Conservation (phyloP, 805 yeast species). For the Barnettozyma populi region DNA sequence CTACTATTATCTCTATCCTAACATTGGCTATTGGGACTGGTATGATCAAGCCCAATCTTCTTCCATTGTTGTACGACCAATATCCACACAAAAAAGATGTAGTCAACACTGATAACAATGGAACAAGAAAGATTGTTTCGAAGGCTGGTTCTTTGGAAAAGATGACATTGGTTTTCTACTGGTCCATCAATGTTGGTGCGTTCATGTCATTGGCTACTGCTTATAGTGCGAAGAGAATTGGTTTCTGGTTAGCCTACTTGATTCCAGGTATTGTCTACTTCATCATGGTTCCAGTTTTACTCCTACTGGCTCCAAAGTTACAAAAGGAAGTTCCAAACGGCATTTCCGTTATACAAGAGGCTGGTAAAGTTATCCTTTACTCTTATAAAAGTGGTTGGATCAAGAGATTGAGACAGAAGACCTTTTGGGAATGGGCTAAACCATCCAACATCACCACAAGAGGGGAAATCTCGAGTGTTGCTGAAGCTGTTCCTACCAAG, state of each 20-base stretch:
- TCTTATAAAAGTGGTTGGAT: constrained; percentile 38
- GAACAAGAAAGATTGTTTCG: constrained; percentile 63
- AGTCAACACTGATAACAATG: constrained; percentile 49
- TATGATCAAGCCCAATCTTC: constrained; percentile 65
- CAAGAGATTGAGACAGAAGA: constrained; percentile 32
- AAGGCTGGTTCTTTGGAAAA: constrained; percentile 65
- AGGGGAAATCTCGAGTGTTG: constrained; percentile 23
- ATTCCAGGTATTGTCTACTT: constrained; percentile 58
- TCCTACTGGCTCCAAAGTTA: constrained; percentile 23
- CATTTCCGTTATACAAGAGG: constrained; percentile 38
- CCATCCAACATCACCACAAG: constrained; percentile 47
- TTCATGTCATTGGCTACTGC: constrained; percentile 71
- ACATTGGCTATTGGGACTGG: constrained; percentile 74
- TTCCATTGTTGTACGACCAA: constrained; percentile 70
- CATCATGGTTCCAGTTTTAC: constrained; percentile 42
- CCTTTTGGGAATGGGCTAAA: constrained; percentile 51
- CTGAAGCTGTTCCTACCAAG: constrained; percentile 6
- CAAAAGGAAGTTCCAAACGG: constrained; percentile 23
- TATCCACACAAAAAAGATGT: constrained; percentile 54
- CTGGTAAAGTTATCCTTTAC: constrained; percentile 35
- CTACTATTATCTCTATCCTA: constrained; percentile 39
- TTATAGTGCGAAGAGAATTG: constrained; percentile 56
- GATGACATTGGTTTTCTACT: constrained; percentile 68
- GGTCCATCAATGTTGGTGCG: constrained; percentile 70
- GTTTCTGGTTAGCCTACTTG: constrained; percentile 69